Evolutionary conservation across 169 alveolate species (phyloP).

Genomic region (Eimeria brunetti): DNA sequence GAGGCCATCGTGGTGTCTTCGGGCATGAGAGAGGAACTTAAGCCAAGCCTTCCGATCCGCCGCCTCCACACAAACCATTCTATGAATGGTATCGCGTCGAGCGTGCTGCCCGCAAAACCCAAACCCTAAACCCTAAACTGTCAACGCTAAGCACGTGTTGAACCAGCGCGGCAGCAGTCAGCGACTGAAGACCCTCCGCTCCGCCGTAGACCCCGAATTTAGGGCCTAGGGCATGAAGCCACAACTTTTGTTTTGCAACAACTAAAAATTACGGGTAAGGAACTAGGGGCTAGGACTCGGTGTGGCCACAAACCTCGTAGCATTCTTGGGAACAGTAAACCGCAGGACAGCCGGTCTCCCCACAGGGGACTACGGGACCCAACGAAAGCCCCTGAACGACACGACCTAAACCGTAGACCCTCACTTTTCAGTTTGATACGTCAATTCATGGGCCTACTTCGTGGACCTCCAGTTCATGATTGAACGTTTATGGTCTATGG

Average conservation of each 20-base stretch:
- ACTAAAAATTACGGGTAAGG: neutral
- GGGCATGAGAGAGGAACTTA: conserved; percentile 31
- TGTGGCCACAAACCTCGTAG: conserved; percentile 21
- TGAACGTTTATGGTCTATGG: neutral
- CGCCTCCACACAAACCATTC: conserved; percentile 61
- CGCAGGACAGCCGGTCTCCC: conserved; percentile 50
- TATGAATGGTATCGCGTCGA: conserved; percentile 28
- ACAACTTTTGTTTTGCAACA: neutral
- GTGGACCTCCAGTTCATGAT: neutral
- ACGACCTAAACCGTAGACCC: conserved; percentile 16
- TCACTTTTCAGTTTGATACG: neutral
- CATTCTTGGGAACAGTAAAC: conserved; percentile 50
- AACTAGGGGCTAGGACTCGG: neutral
- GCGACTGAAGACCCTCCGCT: neutral
- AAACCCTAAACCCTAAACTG: neutral
- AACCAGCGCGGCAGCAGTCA: neutral
- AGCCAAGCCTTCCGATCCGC: conserved; percentile 13
- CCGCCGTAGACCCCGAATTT: neutral
- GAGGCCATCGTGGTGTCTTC: conserved; percentile 67
- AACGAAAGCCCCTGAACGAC: conserved; percentile 43
- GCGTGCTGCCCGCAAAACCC: conserved; percentile 38
- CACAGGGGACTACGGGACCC: conserved; percentile 32
- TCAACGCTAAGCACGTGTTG: neutral
- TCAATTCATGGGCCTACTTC: neutral
- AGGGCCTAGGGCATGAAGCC: neutral